These are phyloP conservation scores for Amanita rubescens DNA, from an alignment of 768 basidiomycete species.

Conservation along the genomic window DNA sequence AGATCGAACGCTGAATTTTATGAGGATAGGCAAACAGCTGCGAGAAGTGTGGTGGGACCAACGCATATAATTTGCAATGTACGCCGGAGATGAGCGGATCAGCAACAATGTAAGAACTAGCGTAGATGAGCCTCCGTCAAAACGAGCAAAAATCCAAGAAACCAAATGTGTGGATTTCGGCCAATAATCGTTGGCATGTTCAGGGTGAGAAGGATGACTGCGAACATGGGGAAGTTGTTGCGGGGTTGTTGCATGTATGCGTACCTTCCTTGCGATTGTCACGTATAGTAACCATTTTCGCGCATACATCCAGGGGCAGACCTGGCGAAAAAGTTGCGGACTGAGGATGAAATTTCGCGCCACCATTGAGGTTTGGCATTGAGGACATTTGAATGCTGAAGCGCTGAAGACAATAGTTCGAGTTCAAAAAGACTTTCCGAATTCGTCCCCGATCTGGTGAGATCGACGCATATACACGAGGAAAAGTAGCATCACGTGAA, in stretches of 20 bases:
- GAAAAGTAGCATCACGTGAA: slow-evolving; percentile 5
- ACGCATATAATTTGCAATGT: slow-evolving; percentile 81
- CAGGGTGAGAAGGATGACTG: slow-evolving; percentile 55
- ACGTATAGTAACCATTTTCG: slow-evolving; percentile 57
- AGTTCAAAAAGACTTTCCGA: neutral
- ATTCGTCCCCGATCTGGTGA: neutral
- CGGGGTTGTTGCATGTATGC: neutral
- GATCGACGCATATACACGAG: neutral
- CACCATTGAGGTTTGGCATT: too few species aligned
- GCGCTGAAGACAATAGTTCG: neutral
- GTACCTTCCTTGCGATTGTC: slow-evolving; percentile 63
- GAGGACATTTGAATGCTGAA: neutral
- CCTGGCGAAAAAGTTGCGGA: neutral
- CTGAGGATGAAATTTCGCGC: neutral
- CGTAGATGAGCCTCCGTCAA: slow-evolving; percentile 8
- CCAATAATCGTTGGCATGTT: slow-evolving; percentile 64
- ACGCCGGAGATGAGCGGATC: slow-evolving; percentile 59
- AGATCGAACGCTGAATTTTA: slow-evolving; percentile 48
- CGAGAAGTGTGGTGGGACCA: slow-evolving; percentile 16
- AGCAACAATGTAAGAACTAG: slow-evolving; percentile 57
- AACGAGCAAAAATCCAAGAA: slow-evolving; percentile 12
- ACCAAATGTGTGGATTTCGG: slow-evolving; percentile 66
- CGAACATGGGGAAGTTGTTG: neutral
- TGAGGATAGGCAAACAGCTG: neutral
- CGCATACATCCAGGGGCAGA: slow-evolving; percentile 44